phyloP scores from a whole-genome alignment of 1,284 basidiomycete species.

The Microbotryum silenes-acaulis region DNA sequence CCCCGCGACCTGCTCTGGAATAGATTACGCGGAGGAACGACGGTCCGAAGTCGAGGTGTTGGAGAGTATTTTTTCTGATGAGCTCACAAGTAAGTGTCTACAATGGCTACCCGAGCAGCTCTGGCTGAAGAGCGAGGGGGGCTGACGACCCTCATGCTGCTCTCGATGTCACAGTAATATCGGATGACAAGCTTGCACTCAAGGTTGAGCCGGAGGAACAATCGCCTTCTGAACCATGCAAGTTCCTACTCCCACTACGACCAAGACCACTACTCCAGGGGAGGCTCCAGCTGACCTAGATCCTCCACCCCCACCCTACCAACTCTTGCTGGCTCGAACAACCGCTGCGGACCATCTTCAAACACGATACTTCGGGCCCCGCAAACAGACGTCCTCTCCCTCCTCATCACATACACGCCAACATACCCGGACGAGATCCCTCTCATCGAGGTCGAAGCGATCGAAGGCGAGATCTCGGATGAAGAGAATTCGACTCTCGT shows the following conservation, averaged over 20 bases:
- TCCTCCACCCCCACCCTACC: neutral
- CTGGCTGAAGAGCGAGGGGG: neutral
- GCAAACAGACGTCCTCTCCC: constrained; percentile 59
- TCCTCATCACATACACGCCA: constrained; percentile 62
- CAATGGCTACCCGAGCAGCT: constrained; percentile 30
- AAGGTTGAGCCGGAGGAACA: constrained; percentile 79
- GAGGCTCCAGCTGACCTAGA: neutral
- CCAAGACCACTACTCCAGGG: too few species aligned
- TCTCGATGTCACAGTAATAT: constrained; percentile 63
- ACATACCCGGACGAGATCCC: constrained; percentile 71
- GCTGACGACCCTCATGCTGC: constrained; percentile 36
- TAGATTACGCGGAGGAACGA: constrained; percentile 31
- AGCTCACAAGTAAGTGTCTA: constrained; percentile 70
- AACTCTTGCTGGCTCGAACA: neutral
- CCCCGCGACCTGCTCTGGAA: neutral
- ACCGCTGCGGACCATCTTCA: constrained; percentile 1
- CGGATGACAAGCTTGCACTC: constrained; percentile 72
- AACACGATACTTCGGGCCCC: constrained; percentile 19
- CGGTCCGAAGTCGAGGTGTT: constrained; percentile 56
- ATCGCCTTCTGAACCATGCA: constrained; percentile 55
- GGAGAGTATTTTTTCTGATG: constrained; percentile 90
- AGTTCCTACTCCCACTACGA: constrained; percentile 13
- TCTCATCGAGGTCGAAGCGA: constrained; percentile 57
- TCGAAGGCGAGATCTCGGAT: constrained; percentile 53
- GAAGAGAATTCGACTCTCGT: constrained; percentile 56